These are phyloP conservation scores for Chaetoscypha palmicola DNA, from an alignment of 2,329 filamentous ascomycete genomes.

Conservation along the genomic window DNA sequence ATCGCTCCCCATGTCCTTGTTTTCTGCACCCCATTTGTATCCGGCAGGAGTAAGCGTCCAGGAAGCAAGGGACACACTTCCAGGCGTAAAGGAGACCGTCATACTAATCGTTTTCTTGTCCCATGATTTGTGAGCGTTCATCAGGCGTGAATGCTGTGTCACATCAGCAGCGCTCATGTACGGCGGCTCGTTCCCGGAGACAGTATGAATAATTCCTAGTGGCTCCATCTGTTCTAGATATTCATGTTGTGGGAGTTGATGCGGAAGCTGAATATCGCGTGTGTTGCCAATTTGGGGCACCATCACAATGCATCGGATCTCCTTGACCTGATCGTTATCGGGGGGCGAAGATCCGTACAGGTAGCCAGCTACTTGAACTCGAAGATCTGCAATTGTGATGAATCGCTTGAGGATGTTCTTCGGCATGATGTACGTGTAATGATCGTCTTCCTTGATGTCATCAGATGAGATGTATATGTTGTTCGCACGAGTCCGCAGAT, in stretches of 20 bases:
- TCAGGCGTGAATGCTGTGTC: slow-evolving; percentile 84
- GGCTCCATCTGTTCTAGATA: slow-evolving; percentile 82
- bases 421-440: slow-evolving; percentile 94
- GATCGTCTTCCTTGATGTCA: slow-evolving; percentile 80
- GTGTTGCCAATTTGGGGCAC: slow-evolving; percentile 92
- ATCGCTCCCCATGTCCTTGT: slow-evolving; percentile 87
- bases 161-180: slow-evolving; percentile 97
- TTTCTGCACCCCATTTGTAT: slow-evolving; percentile 95
- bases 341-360: slow-evolving; percentile 87
- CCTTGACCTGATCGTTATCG: slow-evolving; percentile 95
- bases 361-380: slow-evolving; percentile 93
- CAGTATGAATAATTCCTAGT: slow-evolving; percentile 89
- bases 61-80: slow-evolving; percentile 87
- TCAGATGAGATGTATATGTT: slow-evolving; percentile 98
- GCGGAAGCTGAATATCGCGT: slow-evolving; percentile 83
- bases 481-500: slow-evolving; percentile 86
- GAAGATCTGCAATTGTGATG: slow-evolving; percentile 92
- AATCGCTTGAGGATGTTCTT: slow-evolving; percentile 98
- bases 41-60: slow-evolving; percentile 89
- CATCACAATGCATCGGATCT: slow-evolving; percentile 95
- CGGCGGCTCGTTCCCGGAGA: slow-evolving; percentile 86
- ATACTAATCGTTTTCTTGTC: slow-evolving; percentile 88
- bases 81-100: slow-evolving; percentile 92
- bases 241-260: slow-evolving; percentile 86
- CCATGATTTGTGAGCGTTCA: slow-evolving; percentile 74